Conservation (phyloP, 768 basidiomycete genomes). For the Collybia mongolica region DNA sequence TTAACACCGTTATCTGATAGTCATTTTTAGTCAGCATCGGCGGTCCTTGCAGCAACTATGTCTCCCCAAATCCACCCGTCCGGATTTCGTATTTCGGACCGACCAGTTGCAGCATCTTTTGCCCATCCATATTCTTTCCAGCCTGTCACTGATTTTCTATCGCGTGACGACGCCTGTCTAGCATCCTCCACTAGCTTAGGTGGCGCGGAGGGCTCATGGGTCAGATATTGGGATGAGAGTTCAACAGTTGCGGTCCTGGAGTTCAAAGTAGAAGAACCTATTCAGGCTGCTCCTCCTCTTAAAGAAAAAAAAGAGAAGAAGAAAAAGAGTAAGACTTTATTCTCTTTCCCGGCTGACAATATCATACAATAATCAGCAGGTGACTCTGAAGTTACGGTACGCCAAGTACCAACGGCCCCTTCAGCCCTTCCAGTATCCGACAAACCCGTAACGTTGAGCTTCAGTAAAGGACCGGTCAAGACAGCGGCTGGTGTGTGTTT, state of each 20-base stretch:
- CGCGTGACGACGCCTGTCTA: slow-evolving; percentile 77
- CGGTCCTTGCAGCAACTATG: slow-evolving; percentile 83
- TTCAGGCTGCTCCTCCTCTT: slow-evolving; percentile 31
- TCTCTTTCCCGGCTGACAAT: not conserved
- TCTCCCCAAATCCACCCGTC: slow-evolving; percentile 83
- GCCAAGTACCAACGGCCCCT: slow-evolving; percentile 43
- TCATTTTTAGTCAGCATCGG: slow-evolving; percentile 67
- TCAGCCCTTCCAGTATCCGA: slow-evolving; percentile 72
- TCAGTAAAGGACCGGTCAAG: slow-evolving; percentile 54
- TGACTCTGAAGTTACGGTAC: slow-evolving; percentile 31
- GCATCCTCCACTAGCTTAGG: slow-evolving; percentile 66
- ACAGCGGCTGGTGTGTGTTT: slow-evolving; percentile 21
- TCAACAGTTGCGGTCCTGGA: slow-evolving; percentile 74
- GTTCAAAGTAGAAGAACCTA: slow-evolving; percentile 71
- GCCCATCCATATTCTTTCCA: slow-evolving; percentile 91
- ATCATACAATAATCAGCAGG: not conserved
- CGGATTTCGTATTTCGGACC: slow-evolving; percentile 91
- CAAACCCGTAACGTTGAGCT: slow-evolving; percentile 79
- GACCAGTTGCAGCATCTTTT: slow-evolving; percentile 89
- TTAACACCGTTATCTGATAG: slow-evolving; percentile 8
- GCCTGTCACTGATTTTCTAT: slow-evolving; percentile 69
- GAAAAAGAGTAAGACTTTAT: slow-evolving; percentile 51
- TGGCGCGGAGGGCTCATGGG: slow-evolving; percentile 70
- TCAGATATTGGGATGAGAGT: slow-evolving; percentile 91
- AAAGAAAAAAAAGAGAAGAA: slow-evolving; percentile 55